A percentile compares a stretch with the other conserved stretches of the same genome.
phyloP scores from a whole-genome alignment of 768 basidiomycete genomes.

The Boletus rufocinnamomeus region DNA sequence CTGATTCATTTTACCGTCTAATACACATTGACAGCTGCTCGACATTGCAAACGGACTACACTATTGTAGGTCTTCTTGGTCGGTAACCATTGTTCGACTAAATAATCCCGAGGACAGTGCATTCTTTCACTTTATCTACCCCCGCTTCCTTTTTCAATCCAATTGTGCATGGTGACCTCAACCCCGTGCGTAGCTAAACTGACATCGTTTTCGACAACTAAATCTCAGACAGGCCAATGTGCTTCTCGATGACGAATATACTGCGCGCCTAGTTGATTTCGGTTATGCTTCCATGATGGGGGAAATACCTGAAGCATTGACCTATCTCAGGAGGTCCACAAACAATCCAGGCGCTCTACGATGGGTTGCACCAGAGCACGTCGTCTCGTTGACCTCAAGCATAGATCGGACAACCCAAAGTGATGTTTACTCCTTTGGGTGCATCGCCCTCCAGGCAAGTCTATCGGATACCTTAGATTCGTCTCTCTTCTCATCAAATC shows the following conservation, averaged over 20 bases:
- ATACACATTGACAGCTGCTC: neutral
- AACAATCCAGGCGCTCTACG: neutral
- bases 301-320: neutral
- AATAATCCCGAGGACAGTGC: neutral
- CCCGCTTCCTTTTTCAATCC: neutral
- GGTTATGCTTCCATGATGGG: neutral
- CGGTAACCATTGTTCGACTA: neutral
- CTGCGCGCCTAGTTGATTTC: conserved; percentile 1
- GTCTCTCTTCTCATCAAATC: neutral
- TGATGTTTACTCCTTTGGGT: conserved; percentile 7
- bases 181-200: neutral
- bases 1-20: too few species aligned
- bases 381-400: neutral
- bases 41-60: too few species aligned
- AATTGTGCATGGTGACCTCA: conserved; percentile 5
- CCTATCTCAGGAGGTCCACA: neutral
- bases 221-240: too few species aligned
- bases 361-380: conserved; percentile 4
- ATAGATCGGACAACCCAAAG: neutral
- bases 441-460: neutral
- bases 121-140: neutral
- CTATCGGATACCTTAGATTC: too few species aligned
- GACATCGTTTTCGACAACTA: neutral
- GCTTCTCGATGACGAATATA: conserved; percentile 1
- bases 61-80: neutral